Conservation (phyloP, 768 basidiomycete genomes). For the Psilocybe cubensis region DNA sequence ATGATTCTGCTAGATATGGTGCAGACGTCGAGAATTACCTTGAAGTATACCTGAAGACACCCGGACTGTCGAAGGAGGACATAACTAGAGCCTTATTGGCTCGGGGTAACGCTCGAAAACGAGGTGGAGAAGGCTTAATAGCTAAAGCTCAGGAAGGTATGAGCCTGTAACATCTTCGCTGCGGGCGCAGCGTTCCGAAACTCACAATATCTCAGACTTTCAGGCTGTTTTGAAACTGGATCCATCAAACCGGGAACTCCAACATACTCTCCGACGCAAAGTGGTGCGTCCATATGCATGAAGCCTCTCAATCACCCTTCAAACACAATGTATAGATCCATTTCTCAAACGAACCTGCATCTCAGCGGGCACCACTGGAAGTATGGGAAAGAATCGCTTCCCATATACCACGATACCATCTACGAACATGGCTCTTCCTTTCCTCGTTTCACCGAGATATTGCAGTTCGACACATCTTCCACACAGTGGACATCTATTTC, state of each 20-base stretch:
- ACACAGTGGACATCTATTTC: constrained; percentile 69
- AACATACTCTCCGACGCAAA: constrained; percentile 50
- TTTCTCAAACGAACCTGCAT: constrained; percentile 57
- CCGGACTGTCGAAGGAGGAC: constrained; percentile 54
- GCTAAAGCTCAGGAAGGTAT: constrained; percentile 63
- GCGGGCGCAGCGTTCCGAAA: not conserved
- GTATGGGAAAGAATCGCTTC: constrained; percentile 70
- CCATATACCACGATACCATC: constrained; percentile 64
- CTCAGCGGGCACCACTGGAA: constrained; percentile 64
- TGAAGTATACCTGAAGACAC: constrained; percentile 67
- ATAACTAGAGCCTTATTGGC: constrained; percentile 59
- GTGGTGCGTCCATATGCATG: constrained; percentile 37
- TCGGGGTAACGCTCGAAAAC: constrained; percentile 60
- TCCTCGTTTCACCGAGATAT: constrained; percentile 68
- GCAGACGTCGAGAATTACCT: constrained; percentile 66
- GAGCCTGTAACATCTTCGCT: not conserved
- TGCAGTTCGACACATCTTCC: constrained; percentile 66
- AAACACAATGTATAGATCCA: constrained; percentile 43
- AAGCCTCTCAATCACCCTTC: constrained; percentile 3
- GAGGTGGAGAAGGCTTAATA: constrained; percentile 56
- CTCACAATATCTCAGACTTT: constrained; percentile 47
- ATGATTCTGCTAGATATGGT: constrained; percentile 51
- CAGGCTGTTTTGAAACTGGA: constrained; percentile 62
- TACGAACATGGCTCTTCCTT: constrained; percentile 71
- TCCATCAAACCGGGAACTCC: constrained; percentile 58